Conservation (phyloP, 2,329 filamentous ascomycete genomes). For the Dothideomycetes sp. region DNA sequence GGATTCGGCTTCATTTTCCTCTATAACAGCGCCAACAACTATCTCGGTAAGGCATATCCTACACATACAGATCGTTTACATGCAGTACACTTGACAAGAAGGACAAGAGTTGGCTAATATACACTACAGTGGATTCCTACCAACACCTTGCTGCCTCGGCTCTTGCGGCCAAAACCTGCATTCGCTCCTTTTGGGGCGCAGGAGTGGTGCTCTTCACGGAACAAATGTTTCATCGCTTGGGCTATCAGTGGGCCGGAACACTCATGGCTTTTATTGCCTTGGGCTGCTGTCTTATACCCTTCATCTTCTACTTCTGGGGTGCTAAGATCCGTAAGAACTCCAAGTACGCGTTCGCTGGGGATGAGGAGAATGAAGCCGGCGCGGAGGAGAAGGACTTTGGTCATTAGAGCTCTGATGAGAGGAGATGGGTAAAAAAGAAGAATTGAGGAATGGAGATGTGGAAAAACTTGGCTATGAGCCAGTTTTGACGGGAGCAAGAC, state of each 20-base stretch:
- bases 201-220: conserved; percentile 26
- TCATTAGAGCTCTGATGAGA: no score
- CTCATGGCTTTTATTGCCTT: conserved; percentile 53
- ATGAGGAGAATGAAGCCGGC: conserved; percentile 32
- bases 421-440: no score
- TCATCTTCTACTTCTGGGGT: conserved; percentile 69
- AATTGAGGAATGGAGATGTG: no score
- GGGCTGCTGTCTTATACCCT: conserved; percentile 73
- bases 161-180: conserved; percentile 27
- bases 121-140: conserved; percentile 45
- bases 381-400: not conserved
- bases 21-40: conserved; percentile 29
- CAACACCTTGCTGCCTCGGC: conserved; percentile 59
- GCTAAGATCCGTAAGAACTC: conserved; percentile 57
- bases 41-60: conserved; percentile 18
- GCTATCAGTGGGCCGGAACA: conserved; percentile 27
- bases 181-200: conserved; percentile 25
- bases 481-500: no score
- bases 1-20: conserved; percentile 23
- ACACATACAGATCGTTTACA: not conserved
- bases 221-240: conserved; percentile 23
- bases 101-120: no score
- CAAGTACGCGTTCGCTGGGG: conserved; percentile 59
- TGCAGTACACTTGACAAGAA: no score
- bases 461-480: no score